Percentiles rank a stretch among this genome's conserved stretches.
Evolutionary conservation across 1,284 basidiomycete genomes (phyloP).

Genomic region (Ceratobasidium sp.): DNA sequence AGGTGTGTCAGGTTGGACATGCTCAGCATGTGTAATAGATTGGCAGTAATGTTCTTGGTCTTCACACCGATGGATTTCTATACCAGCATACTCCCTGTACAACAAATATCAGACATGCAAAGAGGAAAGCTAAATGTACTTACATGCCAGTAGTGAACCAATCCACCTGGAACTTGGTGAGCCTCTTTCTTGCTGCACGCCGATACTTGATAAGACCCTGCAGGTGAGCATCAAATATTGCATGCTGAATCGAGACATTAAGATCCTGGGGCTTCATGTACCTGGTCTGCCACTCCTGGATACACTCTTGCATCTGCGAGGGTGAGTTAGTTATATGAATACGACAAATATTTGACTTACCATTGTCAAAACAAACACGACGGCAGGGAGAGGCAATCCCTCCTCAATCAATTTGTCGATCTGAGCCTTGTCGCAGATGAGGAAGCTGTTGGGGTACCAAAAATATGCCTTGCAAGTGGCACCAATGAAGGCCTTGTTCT

Average conservation of each 20-base stretch:
- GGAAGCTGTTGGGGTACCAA: neutral
- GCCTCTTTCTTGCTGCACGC: neutral
- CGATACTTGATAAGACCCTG: slow-evolving; percentile 6
- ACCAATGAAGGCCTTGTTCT: neutral
- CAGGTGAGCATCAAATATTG: neutral
- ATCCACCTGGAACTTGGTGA: neutral
- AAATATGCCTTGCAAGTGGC: slow-evolving; percentile 4
- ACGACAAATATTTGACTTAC: neutral
- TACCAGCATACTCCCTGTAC: neutral
- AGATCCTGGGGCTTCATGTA: neutral
- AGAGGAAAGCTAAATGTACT: neutral
- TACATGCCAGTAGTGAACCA: neutral
- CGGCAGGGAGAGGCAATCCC: slow-evolving; percentile 6
- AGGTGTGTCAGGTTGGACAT: neutral
- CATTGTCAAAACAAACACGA: slow-evolving; percentile 20
- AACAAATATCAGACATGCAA: neutral
- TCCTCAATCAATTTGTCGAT: neutral
- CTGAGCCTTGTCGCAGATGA: neutral
- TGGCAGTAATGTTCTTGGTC: neutral
- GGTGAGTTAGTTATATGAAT: neutral
- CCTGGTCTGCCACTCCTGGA: neutral
- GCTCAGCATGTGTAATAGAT: neutral
- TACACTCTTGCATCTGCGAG: slow-evolving; percentile 22
- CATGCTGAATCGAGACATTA: neutral
- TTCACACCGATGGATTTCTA: neutral